Evolutionary conservation across 1,284 basidiomycete species (phyloP).

Genomic region (Kwoniella shivajii): DNA sequence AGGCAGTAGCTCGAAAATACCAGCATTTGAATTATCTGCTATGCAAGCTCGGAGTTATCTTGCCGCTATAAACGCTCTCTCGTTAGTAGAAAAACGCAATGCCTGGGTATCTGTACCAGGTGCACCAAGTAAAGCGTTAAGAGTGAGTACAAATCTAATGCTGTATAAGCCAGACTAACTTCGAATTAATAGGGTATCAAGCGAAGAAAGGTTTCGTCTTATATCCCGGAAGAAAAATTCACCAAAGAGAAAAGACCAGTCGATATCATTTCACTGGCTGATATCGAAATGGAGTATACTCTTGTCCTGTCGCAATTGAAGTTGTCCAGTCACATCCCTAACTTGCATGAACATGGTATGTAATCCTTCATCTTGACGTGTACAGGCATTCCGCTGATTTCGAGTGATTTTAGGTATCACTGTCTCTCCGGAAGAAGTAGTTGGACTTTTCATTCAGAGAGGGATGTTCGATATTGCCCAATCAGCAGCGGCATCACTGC

Average conservation of each 20-base stretch:
- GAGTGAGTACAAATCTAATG: constrained; percentile 5
- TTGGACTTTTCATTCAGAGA: constrained; percentile 76
- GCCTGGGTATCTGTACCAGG: constrained; percentile 75
- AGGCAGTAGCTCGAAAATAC: constrained; percentile 25
- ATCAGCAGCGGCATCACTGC: constrained; percentile 70
- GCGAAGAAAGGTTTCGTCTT: constrained; percentile 68
- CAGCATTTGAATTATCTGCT: constrained; percentile 64
- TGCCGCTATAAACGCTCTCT: constrained; percentile 85
- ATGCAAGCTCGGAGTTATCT: constrained; percentile 79
- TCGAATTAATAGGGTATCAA: constrained; percentile 58
- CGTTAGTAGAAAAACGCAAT: constrained; percentile 75
- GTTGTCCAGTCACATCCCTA: constrained; percentile 66
- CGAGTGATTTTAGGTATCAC: constrained; percentile 60
- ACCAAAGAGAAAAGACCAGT: constrained; percentile 62
- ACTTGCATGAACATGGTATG: constrained; percentile 60
- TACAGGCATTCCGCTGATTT: background rate
- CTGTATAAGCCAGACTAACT: constrained; percentile 1
- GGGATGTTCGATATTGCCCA: constrained; percentile 81
- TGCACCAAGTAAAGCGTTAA: constrained; percentile 13
- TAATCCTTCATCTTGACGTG: constrained; percentile 12
- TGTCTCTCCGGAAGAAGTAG: constrained; percentile 70
- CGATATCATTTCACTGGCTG: constrained; percentile 76
- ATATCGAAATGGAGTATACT: constrained; percentile 83
- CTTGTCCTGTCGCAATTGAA: constrained; percentile 77
- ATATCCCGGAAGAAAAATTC: constrained; percentile 76